Base-by-base conservation (phyloP, 2,329 filamentous ascomycete genomes). In the Fusarium begoniae region DNA sequence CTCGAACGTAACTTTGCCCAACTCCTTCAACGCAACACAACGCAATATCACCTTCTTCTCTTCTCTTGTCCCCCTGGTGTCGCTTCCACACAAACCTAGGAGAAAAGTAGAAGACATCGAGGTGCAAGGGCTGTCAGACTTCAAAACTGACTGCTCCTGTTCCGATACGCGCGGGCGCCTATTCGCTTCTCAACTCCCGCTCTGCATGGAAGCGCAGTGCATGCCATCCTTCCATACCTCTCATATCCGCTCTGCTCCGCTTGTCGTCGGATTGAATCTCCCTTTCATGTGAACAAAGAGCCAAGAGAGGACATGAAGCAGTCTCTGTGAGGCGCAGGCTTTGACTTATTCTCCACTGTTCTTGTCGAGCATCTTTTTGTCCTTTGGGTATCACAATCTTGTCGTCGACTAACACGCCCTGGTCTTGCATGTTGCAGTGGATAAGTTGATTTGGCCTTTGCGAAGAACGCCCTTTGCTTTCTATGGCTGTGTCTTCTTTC, bases 241-340 rank as follows among this genome's bases (percentile, higher is more conserved):
- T 24, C 30, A 48, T 38, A 64, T 45, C 63, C 50, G 61, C 63
- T 58, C 63, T 68, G 30, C 63, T 68, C 65, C 55, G 63, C 65
- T 68, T 68, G 65, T 68, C 41, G 47, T 56, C 72, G 72, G 61
- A 60, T 69, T 69, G 59, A 59, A 56, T 72, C 45, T 73, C 71
- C 56, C 56, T 56, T 66, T 47, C 51, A 57, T 58, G 50, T 50
- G 59, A 59, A 56, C 59, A 55, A 63, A 40, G 43, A 59, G 40
- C 43, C 35, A 43, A 48, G 47, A 24, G 24, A 63, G 58, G 54
- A 59, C 26, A 54, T 51, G 37, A 47, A 59, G 45, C 45, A 43
- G 45, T 30, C 40, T 58, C 32, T 47, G 61, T 72, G 53, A 73
- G 70, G 62, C 71, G 54, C 70, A 63, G 66, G 41, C 45, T 41